A percentile compares a stretch with the other conserved stretches of the same genome.
These are phyloP conservation scores for Tolypocladium pustulatum DNA, from an alignment of 2,329 filamentous ascomycete species.

Conservation along the genomic window DNA sequence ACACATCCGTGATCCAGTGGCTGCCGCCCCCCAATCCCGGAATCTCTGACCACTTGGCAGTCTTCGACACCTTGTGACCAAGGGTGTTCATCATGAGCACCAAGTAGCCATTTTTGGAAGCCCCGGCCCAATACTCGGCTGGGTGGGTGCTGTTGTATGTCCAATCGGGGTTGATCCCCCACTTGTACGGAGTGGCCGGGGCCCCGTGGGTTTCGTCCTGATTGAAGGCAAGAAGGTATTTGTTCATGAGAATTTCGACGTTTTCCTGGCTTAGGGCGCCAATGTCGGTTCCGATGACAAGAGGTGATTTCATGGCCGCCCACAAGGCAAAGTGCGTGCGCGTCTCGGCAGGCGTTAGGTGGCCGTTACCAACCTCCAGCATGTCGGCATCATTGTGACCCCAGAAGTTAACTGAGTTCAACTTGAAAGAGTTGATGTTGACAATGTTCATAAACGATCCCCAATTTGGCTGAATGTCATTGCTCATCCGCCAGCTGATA, in stretches of 20 bases:
- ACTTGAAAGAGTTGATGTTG: conserved; percentile 36
- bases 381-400: conserved; percentile 41
- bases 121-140: conserved; percentile 38
- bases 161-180: conserved; percentile 37
- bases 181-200: conserved; percentile 33
- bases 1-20: conserved; percentile 33
- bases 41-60: conserved; percentile 29
- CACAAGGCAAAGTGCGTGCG: conserved; percentile 41
- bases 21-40: conserved; percentile 22
- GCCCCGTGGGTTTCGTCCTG: conserved; percentile 32
- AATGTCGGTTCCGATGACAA: conserved; percentile 36
- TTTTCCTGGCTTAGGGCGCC: conserved; percentile 21
- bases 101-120: conserved; percentile 29
- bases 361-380: conserved; percentile 36
- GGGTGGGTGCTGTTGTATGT: conserved; percentile 37
- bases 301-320: conserved; percentile 37
- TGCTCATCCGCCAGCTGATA: conserved; percentile 35
- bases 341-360: conserved; percentile 32
- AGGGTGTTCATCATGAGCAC: conserved; percentile 37
- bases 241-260: conserved; percentile 31
- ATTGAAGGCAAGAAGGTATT: conserved; percentile 28
- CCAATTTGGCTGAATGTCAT: conserved; percentile 29
- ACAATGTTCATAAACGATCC: conserved; percentile 25
- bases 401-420: conserved; percentile 34
- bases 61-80: conserved; percentile 19